Conservation (phyloP, 2,329 filamentous ascomycete genomes). For the Nothophoma quercina region DNA sequence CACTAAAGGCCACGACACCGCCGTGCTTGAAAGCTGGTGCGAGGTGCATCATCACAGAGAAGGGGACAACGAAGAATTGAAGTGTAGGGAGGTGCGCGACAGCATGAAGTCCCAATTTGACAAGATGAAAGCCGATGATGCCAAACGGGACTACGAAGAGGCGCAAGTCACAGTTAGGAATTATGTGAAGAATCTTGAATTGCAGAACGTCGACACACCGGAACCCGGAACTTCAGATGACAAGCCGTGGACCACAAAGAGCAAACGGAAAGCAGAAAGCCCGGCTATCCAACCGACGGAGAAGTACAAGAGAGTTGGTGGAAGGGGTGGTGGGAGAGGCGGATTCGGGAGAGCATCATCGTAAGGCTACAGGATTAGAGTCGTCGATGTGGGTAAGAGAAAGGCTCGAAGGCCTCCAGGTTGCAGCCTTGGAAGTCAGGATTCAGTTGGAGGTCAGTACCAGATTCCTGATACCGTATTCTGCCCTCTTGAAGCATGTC, state of each 20-base stretch:
- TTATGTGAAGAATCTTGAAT: background rate
- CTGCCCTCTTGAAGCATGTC: no score
- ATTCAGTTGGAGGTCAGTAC: no score
- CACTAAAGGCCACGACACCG: constrained; percentile 14
- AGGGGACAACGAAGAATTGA: constrained; percentile 4
- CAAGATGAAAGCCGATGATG: background rate
- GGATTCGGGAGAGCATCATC: background rate
- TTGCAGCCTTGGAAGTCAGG: no score
- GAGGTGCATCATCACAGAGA: constrained; percentile 18
- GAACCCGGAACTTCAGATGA: no score
- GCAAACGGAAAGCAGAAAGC: background rate
- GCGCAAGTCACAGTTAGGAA: background rate
- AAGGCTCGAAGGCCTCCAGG: no score
- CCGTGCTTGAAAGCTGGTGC: constrained; percentile 22
- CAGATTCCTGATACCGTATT: no score
- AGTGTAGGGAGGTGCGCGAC: background rate
- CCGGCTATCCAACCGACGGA: background rate
- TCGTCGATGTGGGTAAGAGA: no score
- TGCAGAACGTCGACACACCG: no score
- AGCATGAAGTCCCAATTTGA: background rate
- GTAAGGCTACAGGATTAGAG: background rate
- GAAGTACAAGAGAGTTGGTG: background rate
- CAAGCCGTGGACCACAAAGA: no score
- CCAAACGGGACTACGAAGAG: background rate
- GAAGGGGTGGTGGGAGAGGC: constrained; percentile 2